Evolutionary conservation across 176 grass and related monocot genomes (phyloP), one percentile per base, ranked within the genome.

Genomic region (Microstegium vimineum): DNA sequence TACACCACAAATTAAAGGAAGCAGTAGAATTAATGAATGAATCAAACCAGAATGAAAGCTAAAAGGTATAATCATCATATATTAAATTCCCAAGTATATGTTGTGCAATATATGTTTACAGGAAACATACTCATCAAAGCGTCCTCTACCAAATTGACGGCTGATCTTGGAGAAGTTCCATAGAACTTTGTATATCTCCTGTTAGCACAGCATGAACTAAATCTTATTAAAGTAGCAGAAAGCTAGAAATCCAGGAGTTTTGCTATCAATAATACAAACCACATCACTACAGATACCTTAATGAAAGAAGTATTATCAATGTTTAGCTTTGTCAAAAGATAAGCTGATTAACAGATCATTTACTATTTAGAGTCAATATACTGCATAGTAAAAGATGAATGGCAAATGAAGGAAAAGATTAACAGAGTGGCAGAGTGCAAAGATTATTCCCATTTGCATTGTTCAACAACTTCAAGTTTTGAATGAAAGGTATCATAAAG

Each of bases 131-230:
- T 93, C 79, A 81, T 98, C 71, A 98, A 94, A 17, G 95, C 84
- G 83, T 94, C 95, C 82, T 98, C 88, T 35, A 89, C 95, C 71
- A 98, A 91, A 77, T 98, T 89, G 73, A 94, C 25, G 41, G 95
- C 92, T 45, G 95, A 98, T 81, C 88, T 98, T 82, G 93, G 90
- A 2, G 88, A 98, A 35, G 90, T 93, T 70, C 95, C 95, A 85
- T 98, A 98, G 81, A 98, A 98, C 60, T 94, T 98, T 34, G 95
- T 98, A 66, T 94, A 98, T 82, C 95, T 94, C 95, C 95, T 98
- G 91, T 47, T 84, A 94, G 82, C 41, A 26, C 41, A 78, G 41
- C 51, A 85, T 41, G 4, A 79, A 72, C 73, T 22, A 68, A 91
- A 66, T 18, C 33, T 71, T 69, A 45, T 43, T 82, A 18, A 52